Percentiles rank a stretch among this genome's conserved stretches.
Evolutionary conservation across 306 rosid genomes (phyloP).

Genomic region (Crataegus laevigata): DNA sequence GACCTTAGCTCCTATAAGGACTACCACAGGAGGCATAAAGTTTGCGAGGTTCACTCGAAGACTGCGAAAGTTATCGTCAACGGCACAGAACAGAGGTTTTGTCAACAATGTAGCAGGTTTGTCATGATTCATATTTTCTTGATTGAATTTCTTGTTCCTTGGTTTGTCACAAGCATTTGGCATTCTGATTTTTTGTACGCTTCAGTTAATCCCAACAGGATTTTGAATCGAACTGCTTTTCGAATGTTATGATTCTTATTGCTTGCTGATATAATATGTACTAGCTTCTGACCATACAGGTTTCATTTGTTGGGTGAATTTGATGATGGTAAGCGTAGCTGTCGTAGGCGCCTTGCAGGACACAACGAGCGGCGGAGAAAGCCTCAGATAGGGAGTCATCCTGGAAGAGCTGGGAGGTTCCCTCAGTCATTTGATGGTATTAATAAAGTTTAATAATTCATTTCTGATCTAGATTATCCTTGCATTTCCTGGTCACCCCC

Average conservation of each 20-base stretch:
- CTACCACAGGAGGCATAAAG: slow-evolving; percentile 89
- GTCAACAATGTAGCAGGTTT: slow-evolving; percentile 96
- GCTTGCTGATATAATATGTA: slow-evolving; percentile 20
- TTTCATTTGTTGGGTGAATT: slow-evolving; percentile 87
- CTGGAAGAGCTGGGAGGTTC: slow-evolving; percentile 52
- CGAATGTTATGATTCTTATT: slow-evolving; percentile 15
- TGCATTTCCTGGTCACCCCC: not conserved
- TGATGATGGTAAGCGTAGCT: slow-evolving; percentile 93
- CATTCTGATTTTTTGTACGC: not conserved
- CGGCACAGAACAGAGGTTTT: slow-evolving; percentile 80
- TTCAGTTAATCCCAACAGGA: not conserved
- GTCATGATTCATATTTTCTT: slow-evolving; percentile 13
- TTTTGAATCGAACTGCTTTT: not conserved
- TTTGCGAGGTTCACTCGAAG: slow-evolving; percentile 87
- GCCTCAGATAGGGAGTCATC: slow-evolving; percentile 53
- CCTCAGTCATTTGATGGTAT: slow-evolving; percentile 68
- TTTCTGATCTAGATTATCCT: not conserved
- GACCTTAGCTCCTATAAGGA: slow-evolving; percentile 77
- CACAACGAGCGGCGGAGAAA: slow-evolving; percentile 87
- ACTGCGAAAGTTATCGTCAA: slow-evolving; percentile 72
- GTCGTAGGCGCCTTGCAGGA: slow-evolving; percentile 90
- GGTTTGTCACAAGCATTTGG: not conserved
- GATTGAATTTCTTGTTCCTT: not conserved
- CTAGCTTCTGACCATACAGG: slow-evolving; percentile 40
- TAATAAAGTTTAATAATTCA: not conserved